phyloP scores from a whole-genome alignment of 352 stramenopile species.

The Thraustochytrium striatum region DNA sequence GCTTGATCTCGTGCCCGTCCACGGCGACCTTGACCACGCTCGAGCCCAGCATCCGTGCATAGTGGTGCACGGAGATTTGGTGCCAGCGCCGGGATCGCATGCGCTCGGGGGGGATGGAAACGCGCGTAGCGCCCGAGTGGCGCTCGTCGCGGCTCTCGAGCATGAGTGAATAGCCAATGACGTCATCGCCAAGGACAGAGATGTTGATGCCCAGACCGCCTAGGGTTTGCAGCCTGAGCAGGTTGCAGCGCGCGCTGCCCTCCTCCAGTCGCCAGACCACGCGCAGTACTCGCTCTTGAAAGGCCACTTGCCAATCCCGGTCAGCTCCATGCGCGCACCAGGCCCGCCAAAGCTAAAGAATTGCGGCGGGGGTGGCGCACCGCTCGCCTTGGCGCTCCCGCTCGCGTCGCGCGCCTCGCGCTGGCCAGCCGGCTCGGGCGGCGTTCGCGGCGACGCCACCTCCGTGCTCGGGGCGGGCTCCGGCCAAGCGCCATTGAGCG shows the following conservation, averaged over 20 bases:
- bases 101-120: constrained; percentile 12
- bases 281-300: constrained; percentile 23
- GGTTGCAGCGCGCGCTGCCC: constrained; percentile 3
- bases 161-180: constrained; percentile 39
- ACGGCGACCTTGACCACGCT: constrained; percentile 17
- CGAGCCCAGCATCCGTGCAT: constrained; percentile 13
- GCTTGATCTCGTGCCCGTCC: constrained; percentile 31
- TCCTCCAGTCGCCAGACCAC: constrained; percentile 39
- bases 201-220: constrained; percentile 11
- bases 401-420: neutral
- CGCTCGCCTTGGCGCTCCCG: neutral
- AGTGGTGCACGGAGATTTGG: constrained; percentile 37
- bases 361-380: neutral
- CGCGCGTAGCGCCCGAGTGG: neutral
- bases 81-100: constrained; percentile 9
- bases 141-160: constrained; percentile 2
- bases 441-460: too few species aligned
- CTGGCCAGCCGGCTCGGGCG: neutral
- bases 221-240: neutral
- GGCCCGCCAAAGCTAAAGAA: constrained; percentile 36
- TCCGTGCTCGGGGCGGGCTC: too few species aligned
- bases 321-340: neutral
- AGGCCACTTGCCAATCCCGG: neutral
- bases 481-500: too few species aligned
- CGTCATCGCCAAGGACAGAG: constrained; percentile 9